phyloP scores from a whole-genome alignment of 1,139 yeast species.

The Yamadazyma triangularis region DNA sequence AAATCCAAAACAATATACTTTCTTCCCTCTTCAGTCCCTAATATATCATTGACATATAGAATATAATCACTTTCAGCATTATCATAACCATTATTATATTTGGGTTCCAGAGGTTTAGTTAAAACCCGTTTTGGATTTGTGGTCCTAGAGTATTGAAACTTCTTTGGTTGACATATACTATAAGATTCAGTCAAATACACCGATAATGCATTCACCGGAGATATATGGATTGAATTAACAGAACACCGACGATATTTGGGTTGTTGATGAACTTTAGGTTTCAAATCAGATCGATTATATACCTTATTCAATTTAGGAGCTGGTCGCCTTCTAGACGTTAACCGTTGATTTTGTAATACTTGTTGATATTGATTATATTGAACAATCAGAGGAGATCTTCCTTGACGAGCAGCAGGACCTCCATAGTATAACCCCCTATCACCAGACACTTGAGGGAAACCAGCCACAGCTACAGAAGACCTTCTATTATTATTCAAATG shows the following conservation, averaged over 20 bases:
- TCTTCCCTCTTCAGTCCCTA: constrained; percentile 84
- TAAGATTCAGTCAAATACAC: constrained; percentile 76
- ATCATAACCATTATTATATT: constrained; percentile 77
- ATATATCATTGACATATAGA: constrained; percentile 85
- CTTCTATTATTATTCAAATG: constrained; percentile 21
- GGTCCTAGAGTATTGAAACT: constrained; percentile 75
- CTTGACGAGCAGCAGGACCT: constrained; percentile 7
- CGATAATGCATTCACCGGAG: constrained; percentile 85
- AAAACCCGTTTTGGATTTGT: constrained; percentile 88
- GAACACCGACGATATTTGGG: constrained; percentile 83
- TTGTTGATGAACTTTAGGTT: constrained; percentile 56
- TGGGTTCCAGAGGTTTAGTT: constrained; percentile 89
- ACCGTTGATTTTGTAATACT: constrained; percentile 22
- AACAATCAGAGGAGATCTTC: constrained; percentile 33
- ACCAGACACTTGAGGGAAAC: constrained; percentile 8
- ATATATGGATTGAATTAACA: constrained; percentile 69
- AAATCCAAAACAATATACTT: constrained; percentile 86
- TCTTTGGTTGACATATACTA: constrained; percentile 77
- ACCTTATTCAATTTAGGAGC: constrained; percentile 40
- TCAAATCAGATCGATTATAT: constrained; percentile 47
- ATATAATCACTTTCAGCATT: constrained; percentile 90
- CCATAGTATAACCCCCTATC: constrained; percentile 1
- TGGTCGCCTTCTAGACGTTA: constrained; percentile 20
- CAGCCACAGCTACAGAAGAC: constrained; percentile 35
- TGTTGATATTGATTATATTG: constrained; percentile 39